phyloP scores from a whole-genome alignment of 2,329 filamentous ascomycete genomes.

The Trichothecium roseum region DNA sequence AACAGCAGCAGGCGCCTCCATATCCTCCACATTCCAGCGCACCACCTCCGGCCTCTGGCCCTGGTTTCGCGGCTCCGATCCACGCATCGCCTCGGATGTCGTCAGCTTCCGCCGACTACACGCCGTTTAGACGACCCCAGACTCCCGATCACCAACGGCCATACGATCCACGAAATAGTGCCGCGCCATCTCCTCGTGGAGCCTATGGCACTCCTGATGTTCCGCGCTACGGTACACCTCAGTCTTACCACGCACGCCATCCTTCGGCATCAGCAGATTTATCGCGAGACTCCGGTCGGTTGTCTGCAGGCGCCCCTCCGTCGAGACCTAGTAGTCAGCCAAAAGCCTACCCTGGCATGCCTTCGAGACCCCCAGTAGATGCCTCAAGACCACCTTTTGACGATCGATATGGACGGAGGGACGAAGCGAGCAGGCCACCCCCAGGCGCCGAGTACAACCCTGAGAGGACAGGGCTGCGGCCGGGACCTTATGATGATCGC shows the following conservation, averaged over 20 bases:
- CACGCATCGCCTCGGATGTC: constrained; percentile 48
- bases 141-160: constrained; percentile 59
- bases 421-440: constrained; percentile 30
- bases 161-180: constrained; percentile 36
- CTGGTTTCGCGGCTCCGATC: constrained; percentile 35
- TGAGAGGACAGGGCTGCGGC: constrained; percentile 35
- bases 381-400: constrained; percentile 26
- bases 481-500: constrained; percentile 40
- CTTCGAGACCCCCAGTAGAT: constrained; percentile 36
- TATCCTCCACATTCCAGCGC: constrained; percentile 29
- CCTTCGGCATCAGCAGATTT: constrained; percentile 37
- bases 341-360: constrained; percentile 33
- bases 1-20: constrained; percentile 18
- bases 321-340: constrained; percentile 42
- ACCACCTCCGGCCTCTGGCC: constrained; percentile 27
- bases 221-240: constrained; percentile 49
- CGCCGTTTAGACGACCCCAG: constrained; percentile 54
- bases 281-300: constrained; percentile 25
- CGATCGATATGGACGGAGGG: constrained; percentile 38
- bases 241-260: constrained; percentile 40
- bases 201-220: constrained; percentile 45
- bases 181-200: constrained; percentile 37
- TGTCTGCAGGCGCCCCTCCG: constrained; percentile 27
- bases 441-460: constrained; percentile 39
- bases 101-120: constrained; percentile 46